Conservation (phyloP, 2,329 filamentous ascomycete species). For the Botrytis fabae region DNA sequence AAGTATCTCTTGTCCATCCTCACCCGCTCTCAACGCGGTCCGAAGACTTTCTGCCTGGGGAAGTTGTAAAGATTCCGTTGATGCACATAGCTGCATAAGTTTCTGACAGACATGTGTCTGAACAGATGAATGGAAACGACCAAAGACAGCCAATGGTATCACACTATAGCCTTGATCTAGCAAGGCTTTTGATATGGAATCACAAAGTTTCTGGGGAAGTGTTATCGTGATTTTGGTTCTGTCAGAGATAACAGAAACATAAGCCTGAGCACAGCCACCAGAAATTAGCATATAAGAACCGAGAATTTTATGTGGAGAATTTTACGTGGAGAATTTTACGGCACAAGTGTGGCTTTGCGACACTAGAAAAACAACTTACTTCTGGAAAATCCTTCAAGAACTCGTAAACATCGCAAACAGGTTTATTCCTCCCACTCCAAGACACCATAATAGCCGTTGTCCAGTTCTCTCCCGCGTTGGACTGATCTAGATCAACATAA, state of each 20-base stretch:
- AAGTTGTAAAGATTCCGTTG: background rate
- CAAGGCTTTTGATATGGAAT: background rate
- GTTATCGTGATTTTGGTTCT: background rate
- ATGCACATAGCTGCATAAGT: background rate
- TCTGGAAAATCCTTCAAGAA: conserved; percentile 1
- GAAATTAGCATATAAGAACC: background rate
- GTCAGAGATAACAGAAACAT: background rate
- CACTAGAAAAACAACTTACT: background rate
- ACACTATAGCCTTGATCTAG: conserved; percentile 2
- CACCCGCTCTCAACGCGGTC: background rate
- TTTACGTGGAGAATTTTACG: background rate
- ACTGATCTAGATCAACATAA: conserved; percentile 30
- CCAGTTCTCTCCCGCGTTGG: background rate
- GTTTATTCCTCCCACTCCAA: background rate
- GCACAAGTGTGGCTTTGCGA: too few relatives aligned
- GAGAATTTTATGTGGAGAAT: background rate
- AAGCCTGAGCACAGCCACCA: conserved; percentile 1
- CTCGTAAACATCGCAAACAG: background rate
- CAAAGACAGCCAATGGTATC: background rate
- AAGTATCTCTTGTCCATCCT: conserved; percentile 1
- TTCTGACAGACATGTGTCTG: background rate
- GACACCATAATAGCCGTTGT: background rate
- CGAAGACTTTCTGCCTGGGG: background rate
- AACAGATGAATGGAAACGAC: background rate
- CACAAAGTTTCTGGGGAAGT: background rate